phyloP scores from a whole-genome alignment of 1,139 yeast species.

The Yamadazyma pseudoaaseri region DNA sequence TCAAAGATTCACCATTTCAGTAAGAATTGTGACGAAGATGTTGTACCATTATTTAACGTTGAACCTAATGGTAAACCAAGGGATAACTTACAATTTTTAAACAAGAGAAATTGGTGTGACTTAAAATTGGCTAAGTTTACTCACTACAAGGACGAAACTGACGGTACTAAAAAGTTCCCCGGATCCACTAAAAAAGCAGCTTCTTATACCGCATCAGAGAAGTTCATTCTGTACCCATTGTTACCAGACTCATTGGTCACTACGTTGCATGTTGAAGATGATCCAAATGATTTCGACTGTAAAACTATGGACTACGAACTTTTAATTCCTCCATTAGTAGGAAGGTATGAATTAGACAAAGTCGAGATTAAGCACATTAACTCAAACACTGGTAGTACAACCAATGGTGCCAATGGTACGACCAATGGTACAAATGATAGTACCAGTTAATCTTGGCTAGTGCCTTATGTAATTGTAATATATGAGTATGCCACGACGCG shows the following conservation, averaged over 20 bases:
- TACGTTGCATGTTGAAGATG: slow-evolving; percentile 70
- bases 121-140: slow-evolving; percentile 40
- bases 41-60: slow-evolving; percentile 64
- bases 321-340: slow-evolving; percentile 60
- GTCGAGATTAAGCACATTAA: slow-evolving; percentile 35
- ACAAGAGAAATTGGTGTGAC: slow-evolving; percentile 76
- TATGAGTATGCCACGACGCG: no score
- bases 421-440: no score
- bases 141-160: slow-evolving; percentile 17
- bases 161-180: slow-evolving; percentile 24
- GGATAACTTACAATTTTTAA: slow-evolving; percentile 60
- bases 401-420: background rate
- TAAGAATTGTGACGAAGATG: slow-evolving; percentile 69
- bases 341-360: slow-evolving; percentile 30
- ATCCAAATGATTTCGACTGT: slow-evolving; percentile 49
- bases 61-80: slow-evolving; percentile 63
- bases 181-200: slow-evolving; percentile 21
- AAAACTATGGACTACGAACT: slow-evolving; percentile 66
- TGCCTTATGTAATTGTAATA: background rate
- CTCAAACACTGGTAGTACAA: slow-evolving; percentile 2
- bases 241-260: slow-evolving; percentile 61
- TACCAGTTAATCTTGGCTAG: no score
- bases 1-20: slow-evolving; percentile 68
- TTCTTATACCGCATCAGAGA: slow-evolving; percentile 12
- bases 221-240: slow-evolving; percentile 48